Conservation (phyloP, 1,284 basidiomycete genomes). For the Rhodotorula mucilaginosa region DNA sequence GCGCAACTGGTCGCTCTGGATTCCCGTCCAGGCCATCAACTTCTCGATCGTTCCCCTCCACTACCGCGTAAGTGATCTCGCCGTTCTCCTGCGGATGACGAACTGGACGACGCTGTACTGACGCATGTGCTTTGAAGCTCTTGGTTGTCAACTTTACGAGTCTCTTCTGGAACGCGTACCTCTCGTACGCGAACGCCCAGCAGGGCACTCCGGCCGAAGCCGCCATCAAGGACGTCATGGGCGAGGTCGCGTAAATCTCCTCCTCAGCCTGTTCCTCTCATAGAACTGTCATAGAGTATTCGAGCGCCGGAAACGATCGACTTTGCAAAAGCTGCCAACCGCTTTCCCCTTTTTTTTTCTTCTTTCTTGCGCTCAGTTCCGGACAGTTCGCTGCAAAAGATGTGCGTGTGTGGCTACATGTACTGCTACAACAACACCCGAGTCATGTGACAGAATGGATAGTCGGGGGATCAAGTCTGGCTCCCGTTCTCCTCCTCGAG, state of each 20-base stretch:
- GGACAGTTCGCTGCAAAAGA: neutral
- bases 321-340: too few species aligned
- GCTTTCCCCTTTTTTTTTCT: too few species aligned
- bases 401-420: neutral
- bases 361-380: too few species aligned
- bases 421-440: slow-evolving; percentile 3
- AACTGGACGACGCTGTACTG: slow-evolving; percentile 47
- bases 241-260: neutral
- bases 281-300: neutral
- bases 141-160: neutral
- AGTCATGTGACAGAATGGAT: neutral
- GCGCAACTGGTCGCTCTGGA: slow-evolving; percentile 53
- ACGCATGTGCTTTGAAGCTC: neutral
- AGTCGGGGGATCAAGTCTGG: too few species aligned
- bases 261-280: too few species aligned
- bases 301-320: too few species aligned
- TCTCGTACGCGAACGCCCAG: slow-evolving; percentile 37
- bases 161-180: slow-evolving; percentile 29
- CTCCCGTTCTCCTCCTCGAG: neutral
- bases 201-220: slow-evolving; percentile 14
- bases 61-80: slow-evolving; percentile 70
- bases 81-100: slow-evolving; percentile 81
- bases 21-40: slow-evolving; percentile 56
- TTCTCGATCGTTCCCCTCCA: slow-evolving; percentile 75
- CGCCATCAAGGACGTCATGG: slow-evolving; percentile 21